A percentile compares a stretch with the other conserved stretches of the same genome.
Evolutionary conservation across 306 rosid genomes (phyloP).

Genomic region (Echinosophora koreensis): DNA sequence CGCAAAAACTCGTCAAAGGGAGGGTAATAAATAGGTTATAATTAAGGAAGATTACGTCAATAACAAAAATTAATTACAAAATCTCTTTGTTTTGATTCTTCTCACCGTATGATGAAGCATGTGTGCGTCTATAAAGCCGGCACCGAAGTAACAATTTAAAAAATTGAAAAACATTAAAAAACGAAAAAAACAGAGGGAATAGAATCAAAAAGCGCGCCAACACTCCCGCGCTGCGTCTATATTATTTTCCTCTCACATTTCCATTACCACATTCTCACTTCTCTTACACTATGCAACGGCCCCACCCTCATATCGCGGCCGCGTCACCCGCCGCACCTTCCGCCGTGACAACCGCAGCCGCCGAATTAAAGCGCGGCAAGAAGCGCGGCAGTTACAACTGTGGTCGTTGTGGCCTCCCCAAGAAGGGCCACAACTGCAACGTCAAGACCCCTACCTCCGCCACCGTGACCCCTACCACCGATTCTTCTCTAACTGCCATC

Average conservation of each 20-base stretch:
- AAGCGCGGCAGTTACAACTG: conserved; percentile 89
- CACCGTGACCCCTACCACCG: conserved; percentile 34
- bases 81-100: background rate
- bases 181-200: background rate
- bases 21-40: background rate
- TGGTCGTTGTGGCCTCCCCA: conserved; percentile 89
- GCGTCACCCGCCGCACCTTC: no score
- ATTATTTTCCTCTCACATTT: conserved; percentile 9
- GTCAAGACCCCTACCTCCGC: conserved; percentile 36
- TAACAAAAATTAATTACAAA: background rate
- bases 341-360: conserved; percentile 20
- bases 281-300: conserved; percentile 53
- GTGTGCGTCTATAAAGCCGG: background rate
- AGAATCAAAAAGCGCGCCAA: conserved; percentile 50
- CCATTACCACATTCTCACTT: background rate
- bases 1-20: background rate
- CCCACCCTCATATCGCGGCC: conserved; percentile 35
- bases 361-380: conserved; percentile 59
- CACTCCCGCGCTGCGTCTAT: conserved; percentile 56
- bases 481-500: conserved; percentile 44
- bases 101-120: no score
- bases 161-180: background rate
- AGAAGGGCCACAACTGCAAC: conserved; percentile 85
- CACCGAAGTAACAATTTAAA: background rate
- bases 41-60: background rate